A percentile compares a stretch with the other conserved stretches of the same genome.
phyloP scores from a whole-genome alignment of 2,329 filamentous ascomycete species.

The Cephalotrichum gorgonifer region DNA sequence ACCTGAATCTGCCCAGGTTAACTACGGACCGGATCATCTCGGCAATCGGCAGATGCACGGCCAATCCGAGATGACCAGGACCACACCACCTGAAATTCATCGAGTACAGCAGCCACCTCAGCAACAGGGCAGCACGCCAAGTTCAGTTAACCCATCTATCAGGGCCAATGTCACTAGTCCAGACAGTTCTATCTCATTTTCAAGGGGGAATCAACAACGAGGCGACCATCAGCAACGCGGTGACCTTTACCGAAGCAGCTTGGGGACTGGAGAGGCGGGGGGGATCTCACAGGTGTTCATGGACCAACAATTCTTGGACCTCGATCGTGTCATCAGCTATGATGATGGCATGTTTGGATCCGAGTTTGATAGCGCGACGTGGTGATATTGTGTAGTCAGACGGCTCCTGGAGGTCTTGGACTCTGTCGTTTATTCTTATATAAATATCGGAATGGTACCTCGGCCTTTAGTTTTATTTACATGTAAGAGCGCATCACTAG shows the following conservation, averaged over 20 bases:
- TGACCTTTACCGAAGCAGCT: not conserved
- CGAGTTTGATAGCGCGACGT: not conserved
- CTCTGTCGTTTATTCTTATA: too few species aligned
- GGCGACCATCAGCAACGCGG: too few species aligned
- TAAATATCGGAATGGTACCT: too few species aligned
- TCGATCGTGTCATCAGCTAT: slow-evolving; percentile 14
- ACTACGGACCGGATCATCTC: not conserved
- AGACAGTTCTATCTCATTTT: not conserved
- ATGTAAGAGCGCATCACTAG: too few species aligned
- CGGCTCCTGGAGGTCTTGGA: not conserved
- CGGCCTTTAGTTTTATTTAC: too few species aligned
- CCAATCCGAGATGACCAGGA: not conserved
- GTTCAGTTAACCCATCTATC: not conserved
- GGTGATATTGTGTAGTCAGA: not conserved
- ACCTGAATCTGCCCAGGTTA: not conserved
- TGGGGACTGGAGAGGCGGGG: slow-evolving; percentile 11
- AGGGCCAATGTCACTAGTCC: not conserved
- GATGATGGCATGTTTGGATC: slow-evolving; percentile 12
- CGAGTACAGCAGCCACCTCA: not conserved
- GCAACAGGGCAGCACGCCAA: not conserved
- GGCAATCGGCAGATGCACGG: not conserved
- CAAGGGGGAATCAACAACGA: not conserved
- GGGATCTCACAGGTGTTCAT: slow-evolving; percentile 11
- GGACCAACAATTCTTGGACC: slow-evolving; percentile 10
- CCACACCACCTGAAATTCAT: not conserved